Conservation (phyloP, 495 filamentous ascomycete species). For the Tirmania nivea region DNA sequence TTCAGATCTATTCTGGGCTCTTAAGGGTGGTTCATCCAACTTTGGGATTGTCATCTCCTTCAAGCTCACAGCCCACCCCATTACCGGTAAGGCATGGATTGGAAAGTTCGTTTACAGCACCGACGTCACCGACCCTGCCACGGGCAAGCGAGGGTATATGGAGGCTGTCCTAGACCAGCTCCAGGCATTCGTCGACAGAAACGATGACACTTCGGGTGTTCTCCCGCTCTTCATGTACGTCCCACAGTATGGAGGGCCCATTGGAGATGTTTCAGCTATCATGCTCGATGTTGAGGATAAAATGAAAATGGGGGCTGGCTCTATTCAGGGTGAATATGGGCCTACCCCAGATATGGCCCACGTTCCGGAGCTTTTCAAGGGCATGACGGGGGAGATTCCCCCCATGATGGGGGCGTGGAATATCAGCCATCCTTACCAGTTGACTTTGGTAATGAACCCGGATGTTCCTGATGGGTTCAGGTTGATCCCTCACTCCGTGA, state of each 20-base stretch:
- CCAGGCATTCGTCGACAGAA: background rate
- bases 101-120: background rate
- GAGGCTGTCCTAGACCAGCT: background rate
- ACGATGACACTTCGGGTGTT: background rate
- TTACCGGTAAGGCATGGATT: background rate
- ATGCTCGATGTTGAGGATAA: background rate
- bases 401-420: background rate
- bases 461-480: background rate
- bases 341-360: background rate
- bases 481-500: background rate
- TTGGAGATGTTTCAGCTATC: background rate
- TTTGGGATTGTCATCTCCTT: background rate
- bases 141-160: too few species aligned
- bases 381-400: background rate
- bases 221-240: background rate
- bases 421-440: background rate
- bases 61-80: background rate
- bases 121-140: too few species aligned
- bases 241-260: background rate
- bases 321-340: background rate
- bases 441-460: too few species aligned
- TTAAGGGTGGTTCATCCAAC: background rate
- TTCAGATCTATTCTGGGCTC: background rate
- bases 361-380: background rate
- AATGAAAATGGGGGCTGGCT: background rate